Evolutionary conservation across 2,329 filamentous ascomycete species (phyloP), one percentile per base, ranked within the genome.

Genomic region (Plenodomus lindquistii): DNA sequence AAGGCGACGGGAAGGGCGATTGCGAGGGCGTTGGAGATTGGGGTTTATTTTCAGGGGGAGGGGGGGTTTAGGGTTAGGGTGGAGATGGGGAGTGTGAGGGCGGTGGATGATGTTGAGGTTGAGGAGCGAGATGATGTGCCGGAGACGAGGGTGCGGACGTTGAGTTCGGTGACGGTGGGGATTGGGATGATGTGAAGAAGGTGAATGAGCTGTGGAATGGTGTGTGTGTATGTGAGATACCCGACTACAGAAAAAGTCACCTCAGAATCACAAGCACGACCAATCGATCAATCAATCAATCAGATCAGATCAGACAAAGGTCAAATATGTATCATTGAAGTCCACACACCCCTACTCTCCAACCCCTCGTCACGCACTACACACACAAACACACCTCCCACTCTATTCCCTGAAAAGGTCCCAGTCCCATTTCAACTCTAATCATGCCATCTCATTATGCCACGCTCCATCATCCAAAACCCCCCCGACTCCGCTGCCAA

Each of bases 1-100:
- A 78, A 86, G 44, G 87, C 83, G 7, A 86, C 85, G 0, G 87
- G 87, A 1, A 81, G 79, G 56, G 87, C 87, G 7, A 85, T 91
- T 22, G 76, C 81, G 52, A 84, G 84, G 69, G 82, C 82, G 1
- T 69, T 88, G 49, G 76, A 81, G 20, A 69, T 91, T 5, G 87
- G 83, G 0, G 69, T 81, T 27, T 87, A 82, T 77, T 89, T 90
- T 56, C 79, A 83, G 68, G 77, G 81, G 44, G 79, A 86, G 68
- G 75, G 70, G 11, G 83, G 84, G 52, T 85, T 82, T 54, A 64
- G 70, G 4, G 84, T 90, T 1, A 73, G 76, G 58, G 63, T 89
- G 42, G 75, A 78, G 65, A 89, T 86, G 38, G 79, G 81, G 47
- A 88, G 80, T 42, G 76, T 87, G 15, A 77, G 77, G n/a, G 81